phyloP scores from a whole-genome alignment of 179 eudicot species.

The Corrigiola litoralis region DNA sequence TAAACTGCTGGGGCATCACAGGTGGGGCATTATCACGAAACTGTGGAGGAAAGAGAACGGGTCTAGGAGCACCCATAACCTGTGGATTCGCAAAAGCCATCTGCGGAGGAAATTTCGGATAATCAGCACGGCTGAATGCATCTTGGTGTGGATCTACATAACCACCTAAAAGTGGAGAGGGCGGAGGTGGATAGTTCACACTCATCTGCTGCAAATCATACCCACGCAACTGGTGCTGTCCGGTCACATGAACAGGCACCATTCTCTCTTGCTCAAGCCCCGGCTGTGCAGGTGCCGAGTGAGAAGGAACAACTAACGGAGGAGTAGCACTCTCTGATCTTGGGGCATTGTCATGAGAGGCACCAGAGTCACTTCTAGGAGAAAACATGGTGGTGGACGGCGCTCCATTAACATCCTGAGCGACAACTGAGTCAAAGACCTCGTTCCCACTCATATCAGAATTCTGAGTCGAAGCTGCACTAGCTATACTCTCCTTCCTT shows the following conservation, averaged over 20 bases:
- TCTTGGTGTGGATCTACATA: constrained; percentile 61
- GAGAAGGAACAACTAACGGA: constrained; percentile 37
- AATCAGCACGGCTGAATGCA: constrained; percentile 36
- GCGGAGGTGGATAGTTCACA: constrained; percentile 38
- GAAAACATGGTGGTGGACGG: constrained; percentile 39
- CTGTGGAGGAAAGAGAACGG: constrained; percentile 51
- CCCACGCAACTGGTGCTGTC: constrained; percentile 32
- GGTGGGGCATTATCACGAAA: constrained; percentile 39
- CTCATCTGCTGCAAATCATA: constrained; percentile 38
- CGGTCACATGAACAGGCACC: constrained; percentile 33
- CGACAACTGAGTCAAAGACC: constrained; percentile 34
- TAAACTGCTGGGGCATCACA: constrained; percentile 45
- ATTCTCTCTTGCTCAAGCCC: constrained; percentile 50
- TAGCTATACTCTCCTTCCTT: constrained; percentile 68
- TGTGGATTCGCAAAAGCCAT: constrained; percentile 56
- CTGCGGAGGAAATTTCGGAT: constrained; percentile 47
- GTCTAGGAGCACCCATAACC: constrained; percentile 44
- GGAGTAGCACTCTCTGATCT: constrained; percentile 36
- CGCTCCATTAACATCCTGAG: constrained; percentile 40
- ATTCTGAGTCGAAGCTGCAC: constrained; percentile 73
- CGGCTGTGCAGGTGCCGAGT: constrained; percentile 23
- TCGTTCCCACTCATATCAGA: constrained; percentile 79
- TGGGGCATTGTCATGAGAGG: constrained; percentile 37
- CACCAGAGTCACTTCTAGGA: constrained; percentile 38
- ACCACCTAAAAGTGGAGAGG: constrained; percentile 47